Conservation (phyloP, 805 yeast genomes). For the Sugiyamaella mastotermitis region DNA sequence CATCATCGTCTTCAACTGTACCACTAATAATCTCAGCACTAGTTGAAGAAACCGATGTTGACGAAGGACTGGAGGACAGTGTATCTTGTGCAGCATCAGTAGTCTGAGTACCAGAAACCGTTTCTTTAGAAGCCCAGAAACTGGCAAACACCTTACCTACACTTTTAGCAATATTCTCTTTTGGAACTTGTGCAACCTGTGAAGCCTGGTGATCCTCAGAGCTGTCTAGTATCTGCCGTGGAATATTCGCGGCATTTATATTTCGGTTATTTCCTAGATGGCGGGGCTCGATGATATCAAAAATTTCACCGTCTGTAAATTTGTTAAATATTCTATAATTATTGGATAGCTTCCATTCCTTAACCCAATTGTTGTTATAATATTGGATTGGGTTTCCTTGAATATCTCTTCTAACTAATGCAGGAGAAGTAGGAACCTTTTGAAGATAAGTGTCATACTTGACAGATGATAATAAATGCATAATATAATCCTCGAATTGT, state of each 20-base stretch:
- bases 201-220: too few species aligned
- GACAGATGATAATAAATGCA: slow-evolving; percentile 65
- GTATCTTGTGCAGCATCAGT: too few species aligned
- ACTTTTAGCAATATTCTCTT: slow-evolving; percentile 24
- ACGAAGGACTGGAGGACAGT: too few species aligned
- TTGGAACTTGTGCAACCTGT: slow-evolving; percentile 1
- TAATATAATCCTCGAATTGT: slow-evolving; percentile 85
- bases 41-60: too few species aligned
- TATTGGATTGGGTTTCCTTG: slow-evolving; percentile 34
- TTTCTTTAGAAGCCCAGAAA: slow-evolving; percentile 21
- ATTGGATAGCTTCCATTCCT: slow-evolving; percentile 48
- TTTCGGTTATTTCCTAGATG: slow-evolving; percentile 27
- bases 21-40: not conserved
- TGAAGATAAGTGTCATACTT: slow-evolving; percentile 59
- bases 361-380: slow-evolving; percentile 43
- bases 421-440: slow-evolving; percentile 33
- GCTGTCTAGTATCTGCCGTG: too few species aligned
- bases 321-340: slow-evolving; percentile 50
- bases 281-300: slow-evolving; percentile 50
- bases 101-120: not conserved
- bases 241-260: not conserved
- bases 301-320: slow-evolving; percentile 62
- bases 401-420: slow-evolving; percentile 26
- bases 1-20: not conserved
- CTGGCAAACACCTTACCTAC: slow-evolving; percentile 26